A percentile compares a stretch with the other conserved stretches of the same genome.
phyloP scores from a whole-genome alignment of 352 stramenopile species.

The Pythium chondricola region DNA sequence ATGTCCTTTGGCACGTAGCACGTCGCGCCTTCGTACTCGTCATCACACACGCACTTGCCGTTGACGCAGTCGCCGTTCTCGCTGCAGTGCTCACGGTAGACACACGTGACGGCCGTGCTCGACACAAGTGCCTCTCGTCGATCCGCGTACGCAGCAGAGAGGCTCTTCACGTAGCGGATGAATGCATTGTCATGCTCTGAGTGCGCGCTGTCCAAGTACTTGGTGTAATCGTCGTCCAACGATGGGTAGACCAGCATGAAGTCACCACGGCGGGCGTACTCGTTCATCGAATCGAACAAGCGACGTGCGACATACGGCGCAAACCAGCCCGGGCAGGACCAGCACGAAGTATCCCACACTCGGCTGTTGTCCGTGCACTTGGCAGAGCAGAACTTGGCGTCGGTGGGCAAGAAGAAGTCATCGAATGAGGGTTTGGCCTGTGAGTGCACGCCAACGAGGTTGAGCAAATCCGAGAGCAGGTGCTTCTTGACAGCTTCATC shows the following conservation, averaged over 20 bases:
- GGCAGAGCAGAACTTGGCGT: conserved; percentile 40
- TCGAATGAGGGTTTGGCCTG: conserved; percentile 52
- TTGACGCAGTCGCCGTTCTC: conserved; percentile 79
- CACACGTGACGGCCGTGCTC: conserved; percentile 43
- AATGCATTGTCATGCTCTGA: conserved; percentile 63
- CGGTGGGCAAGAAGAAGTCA: conserved; percentile 41
- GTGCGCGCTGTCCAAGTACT: conserved; percentile 49
- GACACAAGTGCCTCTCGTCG: conserved; percentile 29
- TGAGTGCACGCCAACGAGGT: conserved; percentile 63
- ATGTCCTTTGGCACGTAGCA: conserved; percentile 78
- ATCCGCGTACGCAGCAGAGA: conserved; percentile 46
- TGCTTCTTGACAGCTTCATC: conserved; percentile 65
- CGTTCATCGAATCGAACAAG: conserved; percentile 43
- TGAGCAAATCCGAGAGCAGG: conserved; percentile 59
- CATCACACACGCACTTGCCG: conserved; percentile 64
- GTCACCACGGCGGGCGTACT: conserved; percentile 62
- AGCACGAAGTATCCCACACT: conserved; percentile 64
- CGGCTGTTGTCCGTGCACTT: conserved; percentile 63
- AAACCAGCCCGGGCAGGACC: conserved; percentile 74
- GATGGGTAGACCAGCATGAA: conserved; percentile 71
- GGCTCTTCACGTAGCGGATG: conserved; percentile 66
- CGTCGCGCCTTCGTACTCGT: conserved; percentile 62
- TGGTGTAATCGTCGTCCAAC: conserved; percentile 45
- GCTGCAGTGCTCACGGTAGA: conserved; percentile 81
- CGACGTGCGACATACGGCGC: conserved; percentile 43